Evolutionary conservation across 1,284 basidiomycete species (phyloP).

Genomic region (Cryptococcus sp.): DNA sequence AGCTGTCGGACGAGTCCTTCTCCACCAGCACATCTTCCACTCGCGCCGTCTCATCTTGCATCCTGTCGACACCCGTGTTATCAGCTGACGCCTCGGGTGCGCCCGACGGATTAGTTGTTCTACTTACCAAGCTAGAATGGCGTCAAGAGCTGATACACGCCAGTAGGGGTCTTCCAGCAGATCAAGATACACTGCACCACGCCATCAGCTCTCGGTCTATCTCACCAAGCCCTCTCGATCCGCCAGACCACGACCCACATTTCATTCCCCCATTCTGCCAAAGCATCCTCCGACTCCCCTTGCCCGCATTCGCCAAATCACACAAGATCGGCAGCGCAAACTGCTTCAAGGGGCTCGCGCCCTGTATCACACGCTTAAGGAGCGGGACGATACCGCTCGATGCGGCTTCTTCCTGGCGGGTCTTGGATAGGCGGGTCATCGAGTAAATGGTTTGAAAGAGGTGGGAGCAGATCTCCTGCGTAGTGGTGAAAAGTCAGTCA

Average conservation of each 20-base stretch:
- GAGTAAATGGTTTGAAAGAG: constrained; percentile 94
- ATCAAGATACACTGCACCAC: constrained; percentile 65
- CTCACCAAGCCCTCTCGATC: neutral
- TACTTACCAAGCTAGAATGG: constrained; percentile 79
- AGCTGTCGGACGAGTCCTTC: constrained; percentile 62
- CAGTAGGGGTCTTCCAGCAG: constrained; percentile 91
- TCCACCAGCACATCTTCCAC: constrained; percentile 85
- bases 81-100: neutral
- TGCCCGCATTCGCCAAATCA: constrained; percentile 88
- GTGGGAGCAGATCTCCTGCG: constrained; percentile 73
- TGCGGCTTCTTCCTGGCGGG: constrained; percentile 92
- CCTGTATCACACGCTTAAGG: constrained; percentile 79
- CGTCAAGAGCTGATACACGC: constrained; percentile 88
- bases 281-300: constrained; percentile 77
- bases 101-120: neutral
- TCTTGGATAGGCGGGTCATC: constrained; percentile 88
- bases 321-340: constrained; percentile 95
- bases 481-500: neutral
- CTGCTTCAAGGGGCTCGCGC: constrained; percentile 86
- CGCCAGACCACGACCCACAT: constrained; percentile 44
- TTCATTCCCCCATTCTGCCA: constrained; percentile 82
- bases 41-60: constrained; percentile 89
- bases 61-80: constrained; percentile 54
- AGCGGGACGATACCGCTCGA: constrained; percentile 90
- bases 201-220: constrained; percentile 25